Evolutionary conservation across 257 asterid species (phyloP).

Genomic region (Ballota nigra): DNA sequence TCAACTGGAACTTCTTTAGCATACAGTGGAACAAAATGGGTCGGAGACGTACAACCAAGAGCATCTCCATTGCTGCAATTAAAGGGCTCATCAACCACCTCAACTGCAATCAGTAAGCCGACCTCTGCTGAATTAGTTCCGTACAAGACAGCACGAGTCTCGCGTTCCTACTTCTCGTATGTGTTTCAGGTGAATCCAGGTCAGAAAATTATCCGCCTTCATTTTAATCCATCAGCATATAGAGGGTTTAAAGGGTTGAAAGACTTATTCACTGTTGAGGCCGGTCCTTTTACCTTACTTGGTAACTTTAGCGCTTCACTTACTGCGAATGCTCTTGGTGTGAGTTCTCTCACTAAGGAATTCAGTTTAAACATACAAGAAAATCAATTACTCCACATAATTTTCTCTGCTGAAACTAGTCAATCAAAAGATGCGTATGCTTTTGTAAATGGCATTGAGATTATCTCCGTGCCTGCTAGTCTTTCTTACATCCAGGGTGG

Average conservation of each 20-base stretch:
- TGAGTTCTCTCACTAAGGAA: conserved; percentile 20
- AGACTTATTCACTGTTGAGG: conserved; percentile 25
- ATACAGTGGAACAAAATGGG: conserved; percentile 32
- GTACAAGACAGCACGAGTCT: conserved; percentile 23
- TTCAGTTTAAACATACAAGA: conserved; percentile 23
- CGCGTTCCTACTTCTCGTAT: conserved; percentile 24
- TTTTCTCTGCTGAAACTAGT: conserved; percentile 17
- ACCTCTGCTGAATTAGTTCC: conserved; percentile 14
- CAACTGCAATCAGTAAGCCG: conserved; percentile 10
- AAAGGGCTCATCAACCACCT: conserved; percentile 40
- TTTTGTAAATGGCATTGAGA: conserved; percentile 41
- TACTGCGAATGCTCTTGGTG: conserved; percentile 18
- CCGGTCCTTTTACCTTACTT: conserved; percentile 28
- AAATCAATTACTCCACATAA: conserved; percentile 8
- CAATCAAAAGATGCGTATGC: conserved; percentile 25
- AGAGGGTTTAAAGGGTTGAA: neutral
- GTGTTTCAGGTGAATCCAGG: conserved; percentile 27
- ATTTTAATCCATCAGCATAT: conserved; percentile 23
- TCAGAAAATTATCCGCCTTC: conserved; percentile 31
- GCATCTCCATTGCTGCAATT: conserved; percentile 19
- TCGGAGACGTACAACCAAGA: conserved; percentile 33
- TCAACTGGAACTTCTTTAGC: conserved; percentile 28
- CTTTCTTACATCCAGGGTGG: conserved; percentile 21
- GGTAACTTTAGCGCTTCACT: conserved; percentile 31
- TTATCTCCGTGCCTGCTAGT: conserved; percentile 17